Base-by-base conservation (phyloP, 2,329 filamentous ascomycete genomes). In the Arachnopeziza araneosa region DNA sequence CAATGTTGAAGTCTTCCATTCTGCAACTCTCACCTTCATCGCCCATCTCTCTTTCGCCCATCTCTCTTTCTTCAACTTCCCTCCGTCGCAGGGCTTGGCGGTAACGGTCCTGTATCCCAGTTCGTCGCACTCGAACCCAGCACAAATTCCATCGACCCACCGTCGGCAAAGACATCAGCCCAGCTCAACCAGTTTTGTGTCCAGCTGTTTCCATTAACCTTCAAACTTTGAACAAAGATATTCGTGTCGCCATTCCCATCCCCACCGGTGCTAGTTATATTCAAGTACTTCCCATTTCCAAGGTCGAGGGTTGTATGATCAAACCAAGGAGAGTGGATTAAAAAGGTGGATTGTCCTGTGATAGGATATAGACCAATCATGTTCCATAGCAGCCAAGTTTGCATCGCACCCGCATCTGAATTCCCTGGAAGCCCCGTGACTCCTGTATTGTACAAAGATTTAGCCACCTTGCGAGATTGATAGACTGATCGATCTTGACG, bases 351-450 rank as follows among this genome's bases (percentile, higher is more conserved):
- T 75, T 89, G 86, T 0, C 85, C 86, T 0, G 85, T 87, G 63
- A 90, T 75, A 1, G 86, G 87, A 65, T 88, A 89, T 26, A 89
- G 73, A 1, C 86, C 86, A 48, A 89, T 79, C 80, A 88, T 87
- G 63, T 82, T 83, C 83, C 87, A 90, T 9, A 88, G 73, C 2
- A 88, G 72, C 83, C 85, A 89, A 8, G 81, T 84, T 69, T 90
- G 85, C 86, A 90, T 89, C 17, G 87, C 85, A 7, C 88, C 88
- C 1, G 85, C 86, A 70, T 90, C 88, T 52, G 81, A 85, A 71
- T 90, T 90, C 0, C 88, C 88, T 0, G 87, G 87, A 0, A 90
- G 76, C 0, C 88, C 87, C 8, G 68, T 69, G 0, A 77, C 75
- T 0, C 80, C 80, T 1, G 80, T 76, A 54, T 75, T 77, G 73